Base-by-base conservation (phyloP, 129 eudicot species). In the Oenanthe sinensis region DNA sequence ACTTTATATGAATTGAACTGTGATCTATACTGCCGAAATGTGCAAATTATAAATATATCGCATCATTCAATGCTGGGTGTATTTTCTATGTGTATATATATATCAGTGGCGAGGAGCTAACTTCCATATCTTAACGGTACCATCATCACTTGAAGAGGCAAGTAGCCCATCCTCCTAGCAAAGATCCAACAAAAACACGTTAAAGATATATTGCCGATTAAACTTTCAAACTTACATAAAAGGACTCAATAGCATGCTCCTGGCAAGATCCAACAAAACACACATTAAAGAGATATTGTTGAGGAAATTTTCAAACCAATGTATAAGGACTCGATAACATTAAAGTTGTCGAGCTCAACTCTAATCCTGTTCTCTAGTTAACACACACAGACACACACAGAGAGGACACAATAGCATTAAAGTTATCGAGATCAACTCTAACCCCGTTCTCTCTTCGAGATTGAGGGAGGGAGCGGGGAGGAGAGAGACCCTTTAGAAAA, bases 101-200 rank as follows among this genome's bases (percentile, higher is more conserved):
- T 75, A 45, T 78, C 83, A 84, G 30, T 65, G 37, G 20, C 75
- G 10, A n/a, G 93, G 60, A 50, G 67, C 86, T 80, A 92, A 63
- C 79, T 90, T 87, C 99, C 99, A 92, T 58, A 96, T 90, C 90
- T 96, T 96, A 77, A 92, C 77, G 13, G 91, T 87, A 58, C 95
- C 93, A 76, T 96, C 99, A 80, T 96, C 99, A 84, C 99, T 92
- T 36, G 97, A 91, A 39, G 99, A 96, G 55, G 99, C 99, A 77
- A 96, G 93, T 67, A 87, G 89, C 84, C 71, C 77, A 46, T 71
- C 80, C 16, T 83, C 95, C 99, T 96, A 90, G 70, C 72, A 82
- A 16, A 42, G 15, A 72, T 44, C 62, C 44, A 71, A 36, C 60
- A 36, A 50, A 5, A 28, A 14, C 77, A 45, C 28, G n/a, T 72